Evolutionary conservation across 2,329 filamentous ascomycete genomes (phyloP).

Genomic region (Nemania serpens): DNA sequence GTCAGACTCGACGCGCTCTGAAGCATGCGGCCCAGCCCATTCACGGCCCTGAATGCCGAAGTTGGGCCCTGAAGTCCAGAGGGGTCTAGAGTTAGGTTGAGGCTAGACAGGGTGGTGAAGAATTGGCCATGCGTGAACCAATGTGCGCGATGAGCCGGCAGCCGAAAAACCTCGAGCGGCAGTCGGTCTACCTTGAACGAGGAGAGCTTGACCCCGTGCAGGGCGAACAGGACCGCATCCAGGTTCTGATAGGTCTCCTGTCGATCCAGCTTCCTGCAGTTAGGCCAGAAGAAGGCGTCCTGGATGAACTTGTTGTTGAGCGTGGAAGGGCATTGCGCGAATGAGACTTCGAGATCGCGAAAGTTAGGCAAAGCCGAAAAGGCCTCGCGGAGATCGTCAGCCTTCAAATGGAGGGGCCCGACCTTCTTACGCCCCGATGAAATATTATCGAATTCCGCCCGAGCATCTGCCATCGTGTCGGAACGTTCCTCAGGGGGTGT

Average conservation of each 20-base stretch:
- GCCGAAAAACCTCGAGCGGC: conserved; percentile 49
- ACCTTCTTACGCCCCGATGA: conserved; percentile 42
- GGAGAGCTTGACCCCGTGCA: conserved; percentile 44
- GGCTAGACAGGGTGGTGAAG: conserved; percentile 46
- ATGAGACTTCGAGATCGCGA: conserved; percentile 47
- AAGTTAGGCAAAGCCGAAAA: conserved; percentile 48
- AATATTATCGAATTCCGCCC: conserved; percentile 45
- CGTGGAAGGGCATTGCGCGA: conserved; percentile 45
- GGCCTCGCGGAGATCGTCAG: conserved; percentile 45
- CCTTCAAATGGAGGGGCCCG: conserved; percentile 44
- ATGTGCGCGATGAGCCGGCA: conserved; percentile 44
- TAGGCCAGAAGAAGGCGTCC: conserved; percentile 46
- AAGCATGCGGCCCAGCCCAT: conserved; percentile 50
- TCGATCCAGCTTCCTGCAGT: conserved; percentile 47
- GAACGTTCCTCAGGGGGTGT: conserved; percentile 45
- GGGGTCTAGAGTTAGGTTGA: conserved; percentile 48
- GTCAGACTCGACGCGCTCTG: conserved; percentile 45
- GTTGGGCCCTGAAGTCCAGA: conserved; percentile 45
- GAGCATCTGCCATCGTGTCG: conserved; percentile 44
- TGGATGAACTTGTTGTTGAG: conserved; percentile 45
- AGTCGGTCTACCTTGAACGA: conserved; percentile 50
- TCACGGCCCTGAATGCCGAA: conserved; percentile 47
- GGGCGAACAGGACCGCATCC: conserved; percentile 46
- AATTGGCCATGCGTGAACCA: conserved; percentile 50
- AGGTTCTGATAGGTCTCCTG: conserved; percentile 46